phyloP scores from a whole-genome alignment of 148 eudicot species.

The Arbutus unedo region DNA sequence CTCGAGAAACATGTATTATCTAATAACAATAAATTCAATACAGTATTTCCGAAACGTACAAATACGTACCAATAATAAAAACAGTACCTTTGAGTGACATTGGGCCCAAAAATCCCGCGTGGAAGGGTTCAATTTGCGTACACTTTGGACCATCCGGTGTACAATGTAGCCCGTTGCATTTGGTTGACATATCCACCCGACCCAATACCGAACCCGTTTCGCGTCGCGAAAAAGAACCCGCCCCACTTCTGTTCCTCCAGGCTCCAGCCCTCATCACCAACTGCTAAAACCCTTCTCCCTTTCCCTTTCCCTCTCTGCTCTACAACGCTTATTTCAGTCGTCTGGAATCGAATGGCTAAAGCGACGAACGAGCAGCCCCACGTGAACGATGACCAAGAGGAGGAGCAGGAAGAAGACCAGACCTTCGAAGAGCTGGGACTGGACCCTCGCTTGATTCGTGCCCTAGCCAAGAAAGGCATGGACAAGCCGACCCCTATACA shows the following conservation, averaged over 20 bases:
- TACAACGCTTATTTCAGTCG: not conserved
- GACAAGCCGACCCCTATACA: conserved; percentile 5
- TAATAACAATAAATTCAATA: too few relatives aligned
- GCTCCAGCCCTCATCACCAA: not conserved
- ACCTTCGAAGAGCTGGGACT: conserved; percentile 71
- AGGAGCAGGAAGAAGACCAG: conserved; percentile 46
- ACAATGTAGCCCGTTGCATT: too few relatives aligned
- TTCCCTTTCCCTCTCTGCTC: too few relatives aligned
- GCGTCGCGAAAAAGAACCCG: not conserved
- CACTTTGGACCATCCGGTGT: too few relatives aligned
- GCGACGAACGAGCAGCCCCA: not conserved
- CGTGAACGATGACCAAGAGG: not conserved
- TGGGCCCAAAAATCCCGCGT: too few relatives aligned
- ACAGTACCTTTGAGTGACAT: too few relatives aligned
- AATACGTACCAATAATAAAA: too few relatives aligned
- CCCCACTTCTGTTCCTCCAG: not conserved
- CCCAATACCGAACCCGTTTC: too few relatives aligned
- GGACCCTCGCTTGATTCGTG: conserved; percentile 73
- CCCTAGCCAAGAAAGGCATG: conserved; percentile 59
- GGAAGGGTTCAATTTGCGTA: too few relatives aligned
- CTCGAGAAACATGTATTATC: too few relatives aligned
- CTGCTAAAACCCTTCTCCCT: conserved; percentile 9
- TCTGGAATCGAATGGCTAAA: not conserved
- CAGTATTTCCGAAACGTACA: too few relatives aligned
- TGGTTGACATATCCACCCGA: too few relatives aligned